These are phyloP conservation scores for Diutina catenulata DNA, from an alignment of 1,139 yeast species.

Conservation along the genomic window DNA sequence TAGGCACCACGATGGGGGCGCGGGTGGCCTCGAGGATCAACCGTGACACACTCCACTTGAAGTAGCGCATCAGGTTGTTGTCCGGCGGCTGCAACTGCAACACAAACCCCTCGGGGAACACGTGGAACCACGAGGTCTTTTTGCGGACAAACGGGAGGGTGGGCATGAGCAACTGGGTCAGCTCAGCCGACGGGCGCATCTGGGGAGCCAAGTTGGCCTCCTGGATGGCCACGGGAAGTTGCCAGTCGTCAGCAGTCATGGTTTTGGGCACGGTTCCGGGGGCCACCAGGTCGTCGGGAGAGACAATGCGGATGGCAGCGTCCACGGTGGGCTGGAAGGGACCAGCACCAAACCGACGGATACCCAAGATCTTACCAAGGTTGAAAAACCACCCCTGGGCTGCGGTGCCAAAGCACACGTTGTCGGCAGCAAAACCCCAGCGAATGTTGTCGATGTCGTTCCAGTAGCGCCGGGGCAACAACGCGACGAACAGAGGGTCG, in stretches of 20 bases:
- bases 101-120: slow-evolving; percentile 93
- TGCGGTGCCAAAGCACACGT: slow-evolving; percentile 65
- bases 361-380: slow-evolving; percentile 76
- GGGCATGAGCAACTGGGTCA: slow-evolving; percentile 23
- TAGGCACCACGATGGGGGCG: slow-evolving; percentile 85
- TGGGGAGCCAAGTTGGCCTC: slow-evolving; percentile 14
- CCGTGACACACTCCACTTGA: slow-evolving; percentile 92
- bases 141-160: slow-evolving; percentile 39
- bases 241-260: not conserved
- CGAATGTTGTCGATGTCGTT: slow-evolving; percentile 56
- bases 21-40: slow-evolving; percentile 69
- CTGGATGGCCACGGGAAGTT: slow-evolving; percentile 23
- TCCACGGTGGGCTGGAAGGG: slow-evolving; percentile 88
- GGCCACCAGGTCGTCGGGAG: slow-evolving; percentile 65
- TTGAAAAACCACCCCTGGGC: slow-evolving; percentile 57
- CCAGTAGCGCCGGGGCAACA: slow-evolving; percentile 64
- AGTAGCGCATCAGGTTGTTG: slow-evolving; percentile 78
- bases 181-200: slow-evolving; percentile 20
- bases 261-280: slow-evolving; percentile 26
- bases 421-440: slow-evolving; percentile 93
- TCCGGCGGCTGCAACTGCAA: slow-evolving; percentile 74
- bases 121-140: slow-evolving; percentile 82
- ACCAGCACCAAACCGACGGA: slow-evolving; percentile 82
- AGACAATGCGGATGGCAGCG: slow-evolving; percentile 75
- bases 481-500: slow-evolving; percentile 86